Conservation (phyloP, 345 rosid species). For the Sonneratia caseolaris region DNA sequence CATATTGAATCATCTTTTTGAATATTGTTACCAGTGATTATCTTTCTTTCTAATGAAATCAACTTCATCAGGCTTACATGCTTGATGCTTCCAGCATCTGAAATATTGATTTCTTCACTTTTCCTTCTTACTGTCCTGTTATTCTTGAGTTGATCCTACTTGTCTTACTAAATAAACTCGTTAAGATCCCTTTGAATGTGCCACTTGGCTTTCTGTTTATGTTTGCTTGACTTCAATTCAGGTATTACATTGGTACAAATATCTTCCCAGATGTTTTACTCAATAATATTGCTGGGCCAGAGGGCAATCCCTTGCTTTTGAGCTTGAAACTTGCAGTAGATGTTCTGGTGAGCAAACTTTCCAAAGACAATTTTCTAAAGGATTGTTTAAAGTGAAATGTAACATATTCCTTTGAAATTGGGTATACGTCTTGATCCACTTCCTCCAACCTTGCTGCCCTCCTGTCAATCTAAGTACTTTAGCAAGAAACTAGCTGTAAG, state of each 20-base stretch:
- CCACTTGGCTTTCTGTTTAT: neutral
- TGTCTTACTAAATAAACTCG: neutral
- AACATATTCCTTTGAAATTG: neutral
- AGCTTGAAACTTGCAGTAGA: slow-evolving; percentile 95
- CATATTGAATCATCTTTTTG: neutral
- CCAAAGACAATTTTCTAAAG: neutral
- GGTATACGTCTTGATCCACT: neutral
- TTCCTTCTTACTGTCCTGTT: neutral
- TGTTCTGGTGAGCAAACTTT: slow-evolving; percentile 63
- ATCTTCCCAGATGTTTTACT: slow-evolving; percentile 92
- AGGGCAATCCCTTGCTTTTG: slow-evolving; percentile 73
- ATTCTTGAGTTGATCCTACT: neutral
- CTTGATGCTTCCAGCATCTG: neutral
- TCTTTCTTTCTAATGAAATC: neutral
- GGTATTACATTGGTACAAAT: slow-evolving; percentile 80
- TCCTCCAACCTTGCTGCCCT: neutral
- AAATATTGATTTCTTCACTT: neutral
- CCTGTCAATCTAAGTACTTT: neutral
- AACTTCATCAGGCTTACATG: neutral
- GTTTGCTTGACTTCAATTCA: slow-evolving; percentile 16
- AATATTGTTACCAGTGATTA: neutral
- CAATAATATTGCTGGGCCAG: slow-evolving; percentile 90
- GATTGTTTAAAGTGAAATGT: neutral
- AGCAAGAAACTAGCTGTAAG: neutral
- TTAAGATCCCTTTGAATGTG: neutral